Base-by-base conservation (phyloP, 139 green algal species). In the Mesotaenium endlicherianum region DNA sequence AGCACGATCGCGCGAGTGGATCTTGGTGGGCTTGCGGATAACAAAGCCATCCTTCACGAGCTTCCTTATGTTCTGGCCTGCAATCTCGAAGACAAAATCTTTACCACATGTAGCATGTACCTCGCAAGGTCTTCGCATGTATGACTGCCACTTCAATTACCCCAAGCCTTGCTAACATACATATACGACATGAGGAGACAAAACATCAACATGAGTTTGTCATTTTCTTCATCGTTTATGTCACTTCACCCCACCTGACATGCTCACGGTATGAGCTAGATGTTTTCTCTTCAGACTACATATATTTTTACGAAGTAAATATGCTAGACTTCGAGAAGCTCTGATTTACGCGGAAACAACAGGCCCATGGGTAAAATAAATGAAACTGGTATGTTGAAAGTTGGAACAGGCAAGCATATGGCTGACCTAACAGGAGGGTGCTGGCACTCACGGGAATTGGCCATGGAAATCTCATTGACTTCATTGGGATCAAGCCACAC, bases 401-500 rank as follows among this genome's bases (percentile, higher is more conserved):
- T n/a, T n/a, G n/a, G n/a, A n/a, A n/a, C n/a, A n/a, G n/a, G n/a
- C n/a, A n/a, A n/a, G n/a, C n/a, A n/a, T n/a, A n/a, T n/a, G n/a
- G n/a, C n/a, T n/a, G n/a, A n/a, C n/a, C n/a, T n/a, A n/a, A n/a
- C n/a, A n/a, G 53, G 26, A 75, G 40, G 16, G 72, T 26, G 47
- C 47, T 41, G 60, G 4, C 1, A 81, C 86, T 45, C 70, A 98
- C 96, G 91, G 47, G 96, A 99, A 92, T 99, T 99, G 87, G 96
- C 96, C 96, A 99, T 98, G 60, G 94, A 97, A 81, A 99, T 98
- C 67, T 99, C 96, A 75, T 96, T 98, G 80, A 98, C 95, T 91
- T 99, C 97, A 93, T 98, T 99, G 90, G 97, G 97, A 85, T 99
- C 97, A 68, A 99, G 92, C 97, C 97, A 99, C 47, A 99, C 93